Evolutionary conservation across 1,139 yeast genomes (phyloP).

Genomic region (Geotrichum cucujoidarum): DNA sequence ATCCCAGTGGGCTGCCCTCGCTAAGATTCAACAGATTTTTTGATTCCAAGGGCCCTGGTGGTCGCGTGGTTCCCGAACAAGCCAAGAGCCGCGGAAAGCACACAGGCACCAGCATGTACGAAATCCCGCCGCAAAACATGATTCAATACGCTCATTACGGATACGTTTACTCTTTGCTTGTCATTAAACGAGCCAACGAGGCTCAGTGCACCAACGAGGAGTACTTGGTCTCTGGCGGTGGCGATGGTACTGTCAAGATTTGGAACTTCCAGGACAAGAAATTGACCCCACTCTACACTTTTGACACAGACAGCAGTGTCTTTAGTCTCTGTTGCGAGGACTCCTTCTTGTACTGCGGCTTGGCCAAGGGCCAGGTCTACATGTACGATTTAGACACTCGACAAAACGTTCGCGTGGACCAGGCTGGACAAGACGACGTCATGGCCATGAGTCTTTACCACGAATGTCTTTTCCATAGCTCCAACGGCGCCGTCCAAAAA

Average conservation of each 20-base stretch:
- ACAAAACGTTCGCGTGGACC: constrained; percentile 52
- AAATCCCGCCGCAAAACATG: constrained; percentile 61
- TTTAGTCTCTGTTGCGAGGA: constrained; percentile 60
- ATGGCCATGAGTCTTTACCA: constrained; percentile 49
- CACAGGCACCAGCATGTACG: constrained; percentile 44
- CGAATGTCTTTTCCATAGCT: constrained; percentile 52
- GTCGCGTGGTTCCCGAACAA: constrained; percentile 41
- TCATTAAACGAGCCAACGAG: constrained; percentile 20
- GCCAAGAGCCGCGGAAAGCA: constrained; percentile 1
- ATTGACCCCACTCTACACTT: constrained; percentile 37
- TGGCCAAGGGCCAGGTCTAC: constrained; percentile 64
- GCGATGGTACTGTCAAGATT: constrained; percentile 77
- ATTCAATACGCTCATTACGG: constrained; percentile 88
- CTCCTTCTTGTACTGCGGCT: constrained; percentile 72
- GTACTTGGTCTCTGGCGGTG: constrained; percentile 66
- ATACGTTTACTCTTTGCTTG: constrained; percentile 68
- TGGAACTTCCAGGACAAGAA: constrained; percentile 49
- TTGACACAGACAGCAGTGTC: constrained; percentile 66
- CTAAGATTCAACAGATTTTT: constrained; percentile 80
- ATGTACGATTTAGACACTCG: constrained; percentile 81
- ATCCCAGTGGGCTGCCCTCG: constrained; percentile 60
- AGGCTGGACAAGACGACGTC: constrained; percentile 45
- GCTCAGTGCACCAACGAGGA: constrained; percentile 31
- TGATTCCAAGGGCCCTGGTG: constrained; percentile 86
- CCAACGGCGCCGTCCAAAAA: constrained; percentile 28